A percentile compares a stretch with the other conserved stretches of the same genome.
phyloP scores from a whole-genome alignment of 1,139 yeast genomes.

The Zhuliangozyma parablackwelliae region DNA sequence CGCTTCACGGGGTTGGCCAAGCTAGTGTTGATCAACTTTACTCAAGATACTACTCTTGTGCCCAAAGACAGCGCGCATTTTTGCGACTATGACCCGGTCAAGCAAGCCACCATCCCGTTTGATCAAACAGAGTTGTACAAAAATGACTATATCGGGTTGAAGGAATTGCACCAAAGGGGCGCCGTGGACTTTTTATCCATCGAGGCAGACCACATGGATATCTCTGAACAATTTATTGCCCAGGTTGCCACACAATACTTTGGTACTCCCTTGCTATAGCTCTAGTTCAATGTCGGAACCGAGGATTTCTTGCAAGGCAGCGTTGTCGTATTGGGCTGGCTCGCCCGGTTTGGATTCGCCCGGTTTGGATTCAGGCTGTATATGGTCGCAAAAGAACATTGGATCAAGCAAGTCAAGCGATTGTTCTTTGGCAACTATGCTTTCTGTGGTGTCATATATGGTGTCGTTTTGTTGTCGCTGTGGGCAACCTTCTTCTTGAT shows the following conservation, averaged over 20 bases:
- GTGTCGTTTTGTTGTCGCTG: no score
- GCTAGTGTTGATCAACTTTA: conserved; percentile 58
- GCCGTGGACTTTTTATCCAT: conserved; percentile 48
- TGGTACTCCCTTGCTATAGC: conserved; percentile 14
- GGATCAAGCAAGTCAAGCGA: not conserved
- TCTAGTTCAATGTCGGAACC: conserved; percentile 8
- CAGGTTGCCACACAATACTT: conserved; percentile 34
- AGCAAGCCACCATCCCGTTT: conserved; percentile 43
- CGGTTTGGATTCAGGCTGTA: no score
- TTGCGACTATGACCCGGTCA: conserved; percentile 45
- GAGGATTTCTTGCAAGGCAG: conserved; percentile 5
- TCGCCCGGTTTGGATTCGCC: no score
- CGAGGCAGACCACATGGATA: conserved; percentile 66
- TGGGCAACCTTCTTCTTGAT: no score
- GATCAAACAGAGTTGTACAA: conserved; percentile 46
- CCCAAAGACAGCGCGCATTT: conserved; percentile 75
- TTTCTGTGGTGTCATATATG: not conserved
- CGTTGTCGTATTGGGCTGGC: not conserved
- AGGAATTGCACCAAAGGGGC: conserved; percentile 35
- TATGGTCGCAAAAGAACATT: not conserved
- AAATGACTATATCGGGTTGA: conserved; percentile 59
- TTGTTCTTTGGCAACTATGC: not conserved
- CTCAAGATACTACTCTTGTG: conserved; percentile 59
- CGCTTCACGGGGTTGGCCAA: conserved; percentile 43
- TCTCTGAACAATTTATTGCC: conserved; percentile 46